phyloP scores from a whole-genome alignment of 2,329 filamentous ascomycete species.

The Chrysosporium queenslandicum region DNA sequence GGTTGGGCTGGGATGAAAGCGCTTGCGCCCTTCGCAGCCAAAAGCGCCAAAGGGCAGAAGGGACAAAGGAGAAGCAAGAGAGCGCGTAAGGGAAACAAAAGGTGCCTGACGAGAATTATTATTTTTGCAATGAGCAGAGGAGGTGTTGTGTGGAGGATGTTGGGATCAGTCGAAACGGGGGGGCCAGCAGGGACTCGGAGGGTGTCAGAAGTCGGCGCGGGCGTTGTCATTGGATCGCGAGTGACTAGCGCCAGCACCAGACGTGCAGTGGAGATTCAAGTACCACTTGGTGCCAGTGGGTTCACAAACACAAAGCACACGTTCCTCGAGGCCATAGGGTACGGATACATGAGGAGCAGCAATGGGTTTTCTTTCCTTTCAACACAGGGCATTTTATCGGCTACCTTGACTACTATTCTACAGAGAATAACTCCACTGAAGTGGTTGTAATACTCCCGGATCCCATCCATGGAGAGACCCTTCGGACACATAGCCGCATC shows the following conservation, averaged over 20 bases:
- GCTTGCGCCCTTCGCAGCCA: not conserved
- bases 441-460: too few species aligned
- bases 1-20: not conserved
- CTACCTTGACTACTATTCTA: too few species aligned
- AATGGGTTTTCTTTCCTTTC: not conserved
- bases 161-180: conserved; percentile 9
- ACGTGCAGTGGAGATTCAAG: conserved; percentile 4
- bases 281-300: conserved; percentile 12
- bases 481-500: not conserved
- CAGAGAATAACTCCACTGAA: too few species aligned
- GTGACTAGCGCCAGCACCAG: conserved; percentile 12
- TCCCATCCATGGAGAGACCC: not conserved
- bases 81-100: not conserved
- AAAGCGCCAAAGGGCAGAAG: too few species aligned
- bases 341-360: not conserved
- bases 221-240: conserved; percentile 9
- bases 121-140: not conserved
- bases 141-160: conserved; percentile 1
- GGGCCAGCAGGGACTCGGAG: conserved; percentile 4
- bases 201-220: conserved; percentile 9
- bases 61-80: not conserved
- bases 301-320: conserved; percentile 4
- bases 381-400: too few species aligned
- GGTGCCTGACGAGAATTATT: not conserved
- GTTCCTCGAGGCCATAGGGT: conserved; percentile 5